A percentile compares a stretch with the other conserved stretches of the same genome.
Conservation (phyloP, 495 filamentous ascomycete species). For the Viridothelium virens region DNA sequence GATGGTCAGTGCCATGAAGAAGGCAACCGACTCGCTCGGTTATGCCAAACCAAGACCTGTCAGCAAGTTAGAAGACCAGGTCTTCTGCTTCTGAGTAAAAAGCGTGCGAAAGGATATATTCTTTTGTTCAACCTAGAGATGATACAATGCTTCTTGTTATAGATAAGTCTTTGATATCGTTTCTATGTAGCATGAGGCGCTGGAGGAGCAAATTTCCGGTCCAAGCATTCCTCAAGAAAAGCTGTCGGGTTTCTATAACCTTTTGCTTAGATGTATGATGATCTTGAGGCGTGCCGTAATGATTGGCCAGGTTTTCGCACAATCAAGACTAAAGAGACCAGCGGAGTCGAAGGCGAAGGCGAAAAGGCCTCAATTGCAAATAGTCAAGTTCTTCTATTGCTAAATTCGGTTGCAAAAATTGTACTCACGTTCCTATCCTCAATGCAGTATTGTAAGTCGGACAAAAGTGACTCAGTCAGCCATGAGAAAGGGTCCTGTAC, state of each 20-base stretch:
- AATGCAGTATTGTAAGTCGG: no score
- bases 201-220: not conserved
- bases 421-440: no score
- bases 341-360: no score
- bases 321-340: no score
- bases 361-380: no score
- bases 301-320: no score
- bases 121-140: not conserved
- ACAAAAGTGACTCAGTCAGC: no score
- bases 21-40: slow-evolving; percentile 77
- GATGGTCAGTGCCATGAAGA: slow-evolving; percentile 97
- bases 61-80: slow-evolving; percentile 95
- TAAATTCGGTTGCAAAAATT: no score
- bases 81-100: slow-evolving; percentile 75
- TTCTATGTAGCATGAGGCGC: slow-evolving; percentile 2
- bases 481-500: no score
- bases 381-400: no score
- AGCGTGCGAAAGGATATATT: not conserved
- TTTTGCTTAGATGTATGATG: not conserved
- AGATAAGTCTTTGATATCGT: not conserved
- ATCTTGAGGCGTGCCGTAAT: not conserved
- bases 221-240: no score
- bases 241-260: not conserved
- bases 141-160: not conserved
- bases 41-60: slow-evolving; percentile 86